phyloP scores from a whole-genome alignment of 2,329 filamentous ascomycete species.

The Blastomyces percursus region DNA sequence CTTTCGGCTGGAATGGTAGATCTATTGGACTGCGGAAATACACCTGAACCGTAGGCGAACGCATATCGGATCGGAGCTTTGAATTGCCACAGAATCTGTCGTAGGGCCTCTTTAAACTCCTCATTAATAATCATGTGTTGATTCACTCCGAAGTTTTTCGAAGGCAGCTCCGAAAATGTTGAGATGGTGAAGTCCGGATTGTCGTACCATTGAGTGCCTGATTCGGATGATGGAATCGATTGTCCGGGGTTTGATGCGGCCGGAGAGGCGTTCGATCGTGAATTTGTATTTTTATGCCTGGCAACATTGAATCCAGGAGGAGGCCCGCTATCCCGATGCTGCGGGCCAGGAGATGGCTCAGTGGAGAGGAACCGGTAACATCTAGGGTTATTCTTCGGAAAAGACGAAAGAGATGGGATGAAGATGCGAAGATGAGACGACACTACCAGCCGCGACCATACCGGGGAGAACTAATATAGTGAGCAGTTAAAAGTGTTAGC shows the following conservation, averaged over 20 bases:
- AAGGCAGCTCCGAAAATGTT: slow-evolving; percentile 64
- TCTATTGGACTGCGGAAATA: slow-evolving; percentile 66
- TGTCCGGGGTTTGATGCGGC: slow-evolving; percentile 17
- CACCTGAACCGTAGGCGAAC: slow-evolving; percentile 93
- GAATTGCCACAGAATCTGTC: slow-evolving; percentile 83
- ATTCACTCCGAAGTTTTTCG: slow-evolving; percentile 78
- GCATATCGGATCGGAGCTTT: slow-evolving; percentile 88
- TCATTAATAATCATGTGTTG: slow-evolving; percentile 94
- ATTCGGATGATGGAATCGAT: slow-evolving; percentile 23
- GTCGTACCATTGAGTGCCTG: slow-evolving; percentile 58
- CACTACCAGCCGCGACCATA: neutral
- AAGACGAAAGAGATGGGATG: slow-evolving; percentile 14
- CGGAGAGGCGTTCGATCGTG: slow-evolving; percentile 11
- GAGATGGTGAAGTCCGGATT: slow-evolving; percentile 60
- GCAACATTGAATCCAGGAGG: slow-evolving; percentile 13
- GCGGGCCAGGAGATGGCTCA: slow-evolving; percentile 17
- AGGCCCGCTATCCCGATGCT: slow-evolving; percentile 9
- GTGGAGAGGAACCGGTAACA: slow-evolving; percentile 24
- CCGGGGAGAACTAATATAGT: neutral
- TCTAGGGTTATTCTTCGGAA: slow-evolving; percentile 6
- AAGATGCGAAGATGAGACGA: slow-evolving; percentile 17
- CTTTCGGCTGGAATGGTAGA: slow-evolving; percentile 34
- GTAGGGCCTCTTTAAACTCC: slow-evolving; percentile 84
- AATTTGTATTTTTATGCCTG: slow-evolving; percentile 13
- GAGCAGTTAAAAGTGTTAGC: neutral